Percentiles rank a stretch among this genome's conserved stretches.
Evolutionary conservation across 305 asterid genomes (phyloP).

Genomic region (Fraxinus nigra): DNA sequence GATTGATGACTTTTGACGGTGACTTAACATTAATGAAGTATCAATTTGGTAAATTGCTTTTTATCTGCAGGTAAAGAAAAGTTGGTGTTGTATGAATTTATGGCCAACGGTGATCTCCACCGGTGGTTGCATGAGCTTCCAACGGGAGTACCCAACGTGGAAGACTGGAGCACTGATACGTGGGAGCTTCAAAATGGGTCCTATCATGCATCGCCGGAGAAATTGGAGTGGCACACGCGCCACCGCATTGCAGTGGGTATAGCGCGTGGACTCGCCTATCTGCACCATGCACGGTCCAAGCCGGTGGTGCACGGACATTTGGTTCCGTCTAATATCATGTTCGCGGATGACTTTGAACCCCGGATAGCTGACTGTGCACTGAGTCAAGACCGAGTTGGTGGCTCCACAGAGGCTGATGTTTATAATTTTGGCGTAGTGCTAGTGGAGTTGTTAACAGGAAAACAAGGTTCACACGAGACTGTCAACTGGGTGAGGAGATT

Average conservation of each 20-base stretch:
- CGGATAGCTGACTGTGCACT: slow-evolving; percentile 61
- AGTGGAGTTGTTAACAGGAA: slow-evolving; percentile 65
- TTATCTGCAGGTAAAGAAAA: slow-evolving; percentile 65
- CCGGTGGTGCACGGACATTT: slow-evolving; percentile 80
- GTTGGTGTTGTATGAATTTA: slow-evolving; percentile 68
- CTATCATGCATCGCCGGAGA: slow-evolving; percentile 44
- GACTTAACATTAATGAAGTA: slow-evolving; percentile 24
- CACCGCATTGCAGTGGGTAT: slow-evolving; percentile 90
- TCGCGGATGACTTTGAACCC: slow-evolving; percentile 79
- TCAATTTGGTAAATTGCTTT: slow-evolving; percentile 13
- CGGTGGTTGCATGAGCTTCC: slow-evolving; percentile 96
- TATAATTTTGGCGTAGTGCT: slow-evolving; percentile 67
- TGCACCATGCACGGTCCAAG: slow-evolving; percentile 81
- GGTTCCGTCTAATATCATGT: slow-evolving; percentile 54
- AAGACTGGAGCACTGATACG: slow-evolving; percentile 90
- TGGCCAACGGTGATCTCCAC: slow-evolving; percentile 91
- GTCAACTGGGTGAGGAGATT: slow-evolving; percentile 53
- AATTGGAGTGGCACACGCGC: slow-evolving; percentile 90
- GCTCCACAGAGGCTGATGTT: slow-evolving; percentile 62
- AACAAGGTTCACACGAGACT: slow-evolving; percentile 37
- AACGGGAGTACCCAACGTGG: slow-evolving; percentile 61
- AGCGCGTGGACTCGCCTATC: slow-evolving; percentile 89
- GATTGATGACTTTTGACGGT: not conserved
- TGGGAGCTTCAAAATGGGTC: slow-evolving; percentile 66
- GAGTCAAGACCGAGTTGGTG: slow-evolving; percentile 32